Evolutionary conservation across 805 yeast species (phyloP), one percentile per base, ranked within the genome.

Genomic region (Myxozyma monticola): DNA sequence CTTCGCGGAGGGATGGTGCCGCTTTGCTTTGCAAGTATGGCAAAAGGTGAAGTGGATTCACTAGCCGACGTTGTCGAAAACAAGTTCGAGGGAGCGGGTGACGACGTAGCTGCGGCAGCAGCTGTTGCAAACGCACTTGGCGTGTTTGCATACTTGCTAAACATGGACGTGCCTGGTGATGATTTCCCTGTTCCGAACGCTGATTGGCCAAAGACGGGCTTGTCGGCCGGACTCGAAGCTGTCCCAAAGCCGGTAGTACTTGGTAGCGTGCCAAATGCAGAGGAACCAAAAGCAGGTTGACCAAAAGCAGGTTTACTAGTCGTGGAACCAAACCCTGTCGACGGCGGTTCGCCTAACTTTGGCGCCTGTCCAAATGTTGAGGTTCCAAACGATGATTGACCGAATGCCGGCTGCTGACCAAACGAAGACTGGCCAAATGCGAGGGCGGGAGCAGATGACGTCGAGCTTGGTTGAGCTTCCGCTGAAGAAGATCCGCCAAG

Each of bases 221-320:
- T n/a, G n/a, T n/a, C n/a, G n/a, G n/a, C n/a, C n/a, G n/a, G n/a
- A n/a, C n/a, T n/a, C n/a, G n/a, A n/a, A n/a, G n/a, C n/a, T n/a
- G n/a, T n/a, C n/a, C n/a, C n/a, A n/a, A n/a, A n/a, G n/a, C n/a
- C n/a, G n/a, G n/a, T n/a, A n/a, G n/a, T n/a, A n/a, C n/a, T n/a
- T n/a, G n/a, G n/a, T n/a, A n/a, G n/a, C n/a, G n/a, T n/a, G n/a
- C n/a, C n/a, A 12, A 47, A 40, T 5, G 60, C 28, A 18, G 55
- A 15, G 25, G 33, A 30, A 17, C 46, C 48, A 22, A 44, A 44
- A 7, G 41, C 35, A 5, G 43, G 43, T 2, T 34, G 37, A 15
- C 37, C 37, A 5, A 34, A 34, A 34, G 4, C 18, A 14, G 37
- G n/a, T n/a, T n/a, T n/a, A n/a, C n/a, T n/a, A n/a, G n/a, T n/a